These are phyloP conservation scores for Naegleria gruberi DNA, from an alignment of 208 protist genomes.

Conservation along the genomic window DNA sequence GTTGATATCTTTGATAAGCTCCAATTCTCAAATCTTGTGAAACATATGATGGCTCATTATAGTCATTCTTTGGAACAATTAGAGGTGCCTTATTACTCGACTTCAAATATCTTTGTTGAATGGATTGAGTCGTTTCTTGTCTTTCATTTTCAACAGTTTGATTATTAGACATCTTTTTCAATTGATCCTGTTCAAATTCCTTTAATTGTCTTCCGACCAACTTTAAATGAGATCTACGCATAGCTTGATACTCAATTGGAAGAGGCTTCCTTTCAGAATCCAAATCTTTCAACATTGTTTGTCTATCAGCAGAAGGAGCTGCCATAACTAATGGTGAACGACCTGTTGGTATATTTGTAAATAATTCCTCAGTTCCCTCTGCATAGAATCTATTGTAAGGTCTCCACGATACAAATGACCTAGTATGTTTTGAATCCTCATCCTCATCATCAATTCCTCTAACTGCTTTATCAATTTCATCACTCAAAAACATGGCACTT, in stretches of 20 bases:
- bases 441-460: background rate
- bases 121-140: background rate
- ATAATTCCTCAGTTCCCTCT: slow-evolving; percentile 26
- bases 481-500: slow-evolving; percentile 24
- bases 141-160: too few species aligned
- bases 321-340: slow-evolving; percentile 19
- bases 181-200: background rate
- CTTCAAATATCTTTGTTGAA: background rate
- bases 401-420: background rate
- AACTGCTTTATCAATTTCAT: slow-evolving; percentile 28
- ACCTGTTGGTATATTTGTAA: slow-evolving; percentile 25
- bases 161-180: background rate
- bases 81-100: background rate
- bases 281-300: background rate
- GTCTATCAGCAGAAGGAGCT: background rate
- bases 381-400: slow-evolving; percentile 26
- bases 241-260: slow-evolving; percentile 13
- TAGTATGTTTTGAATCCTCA: background rate
- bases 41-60: background rate
- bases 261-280: background rate
- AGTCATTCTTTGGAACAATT: background rate
- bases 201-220: background rate
- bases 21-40: background rate
- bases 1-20: background rate
- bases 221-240: background rate